Conservation (phyloP, 2,329 filamentous ascomycete genomes). For the Alternaria novae-zelandiae region DNA sequence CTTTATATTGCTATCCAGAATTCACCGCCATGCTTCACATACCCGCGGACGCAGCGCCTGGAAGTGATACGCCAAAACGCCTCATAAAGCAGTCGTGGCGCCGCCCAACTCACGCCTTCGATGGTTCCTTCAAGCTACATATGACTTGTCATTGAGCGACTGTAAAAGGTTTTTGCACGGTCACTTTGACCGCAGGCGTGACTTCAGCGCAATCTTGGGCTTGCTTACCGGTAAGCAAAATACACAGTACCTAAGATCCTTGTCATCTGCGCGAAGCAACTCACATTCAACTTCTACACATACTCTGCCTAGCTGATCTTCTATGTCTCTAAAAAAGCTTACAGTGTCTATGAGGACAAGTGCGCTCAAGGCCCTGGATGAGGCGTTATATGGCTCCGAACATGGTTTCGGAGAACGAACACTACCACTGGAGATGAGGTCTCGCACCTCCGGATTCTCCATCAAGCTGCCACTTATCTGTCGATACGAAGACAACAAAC, state of each 20-base stretch:
- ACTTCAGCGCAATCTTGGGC: neutral
- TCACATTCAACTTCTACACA: neutral
- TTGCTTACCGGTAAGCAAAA: neutral
- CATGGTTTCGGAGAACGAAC: conserved; percentile 7
- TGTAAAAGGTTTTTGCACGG: neutral
- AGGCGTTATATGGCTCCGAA: conserved; percentile 3
- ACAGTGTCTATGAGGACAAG: neutral
- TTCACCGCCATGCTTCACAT: neutral
- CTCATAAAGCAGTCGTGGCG: neutral
- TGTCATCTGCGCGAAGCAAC: neutral
- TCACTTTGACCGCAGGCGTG: neutral
- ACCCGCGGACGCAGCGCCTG: neutral
- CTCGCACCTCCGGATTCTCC: neutral
- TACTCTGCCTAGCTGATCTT: neutral
- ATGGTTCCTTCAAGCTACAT: neutral
- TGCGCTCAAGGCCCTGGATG: neutral
- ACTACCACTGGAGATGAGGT: neutral
- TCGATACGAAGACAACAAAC: conserved; percentile 7
- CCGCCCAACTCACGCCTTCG: neutral
- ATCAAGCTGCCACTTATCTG: conserved; percentile 3
- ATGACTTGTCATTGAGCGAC: neutral
- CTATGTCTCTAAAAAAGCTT: neutral
- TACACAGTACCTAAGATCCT: neutral
- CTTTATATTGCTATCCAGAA: neutral
- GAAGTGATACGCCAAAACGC: neutral